A percentile compares a stretch with the other conserved stretches of the same genome.
Evolutionary conservation across 306 rosid species (phyloP).

Genomic region (Betula pendula): DNA sequence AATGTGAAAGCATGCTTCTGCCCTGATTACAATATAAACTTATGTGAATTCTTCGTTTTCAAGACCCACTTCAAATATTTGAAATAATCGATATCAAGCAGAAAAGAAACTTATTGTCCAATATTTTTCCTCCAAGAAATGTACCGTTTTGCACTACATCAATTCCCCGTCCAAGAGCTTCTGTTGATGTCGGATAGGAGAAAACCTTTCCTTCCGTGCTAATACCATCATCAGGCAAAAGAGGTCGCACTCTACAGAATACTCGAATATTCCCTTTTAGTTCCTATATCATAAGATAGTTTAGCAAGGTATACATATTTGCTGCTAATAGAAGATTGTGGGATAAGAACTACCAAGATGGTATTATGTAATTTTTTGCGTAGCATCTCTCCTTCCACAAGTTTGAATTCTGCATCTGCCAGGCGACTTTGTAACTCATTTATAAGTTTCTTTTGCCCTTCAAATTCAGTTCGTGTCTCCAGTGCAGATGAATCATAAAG

Average conservation of each 20-base stretch:
- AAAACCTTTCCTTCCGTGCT: constrained; percentile 59
- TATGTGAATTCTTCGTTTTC: constrained; percentile 21
- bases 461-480: constrained; percentile 77
- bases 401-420: constrained; percentile 76
- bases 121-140: constrained; percentile 14
- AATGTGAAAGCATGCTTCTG: constrained; percentile 85
- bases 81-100: neutral
- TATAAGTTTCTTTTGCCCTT: constrained; percentile 68
- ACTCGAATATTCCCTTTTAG: constrained; percentile 96
- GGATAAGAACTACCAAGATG: constrained; percentile 63
- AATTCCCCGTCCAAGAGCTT: constrained; percentile 80
- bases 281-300: constrained; percentile 55
- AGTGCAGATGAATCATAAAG: constrained; percentile 68
- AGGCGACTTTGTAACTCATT: constrained; percentile 65
- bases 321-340: constrained; percentile 10
- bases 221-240: constrained; percentile 74
- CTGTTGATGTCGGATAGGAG: constrained; percentile 86
- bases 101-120: constrained; percentile 1
- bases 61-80: neutral
- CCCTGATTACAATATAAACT: constrained; percentile 49
- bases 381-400: constrained; percentile 82
- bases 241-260: constrained; percentile 95
- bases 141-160: constrained; percentile 76
- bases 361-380: constrained; percentile 89
- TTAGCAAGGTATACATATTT: constrained; percentile 12